Evolutionary conservation across 345 rosid genomes (phyloP).

Genomic region (Geranium brycei): DNA sequence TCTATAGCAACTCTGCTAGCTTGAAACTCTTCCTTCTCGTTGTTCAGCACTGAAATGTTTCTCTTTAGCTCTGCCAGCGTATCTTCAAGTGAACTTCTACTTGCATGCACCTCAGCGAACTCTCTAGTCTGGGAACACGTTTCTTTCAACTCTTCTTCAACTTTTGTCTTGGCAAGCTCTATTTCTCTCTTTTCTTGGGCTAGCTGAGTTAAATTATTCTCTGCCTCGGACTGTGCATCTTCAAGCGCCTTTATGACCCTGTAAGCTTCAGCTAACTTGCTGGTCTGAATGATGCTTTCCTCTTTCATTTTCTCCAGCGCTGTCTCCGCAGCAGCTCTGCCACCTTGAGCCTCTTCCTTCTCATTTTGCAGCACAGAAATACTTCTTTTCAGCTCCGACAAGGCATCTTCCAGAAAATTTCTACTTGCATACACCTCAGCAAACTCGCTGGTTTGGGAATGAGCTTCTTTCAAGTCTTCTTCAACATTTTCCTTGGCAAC

Average conservation of each 20-base stretch:
- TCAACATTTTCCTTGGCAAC: conserved; percentile 2
- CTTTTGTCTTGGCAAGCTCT: conserved; percentile 32
- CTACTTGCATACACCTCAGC: too few relatives aligned
- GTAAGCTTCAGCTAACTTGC: too few relatives aligned
- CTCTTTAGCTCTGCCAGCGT: conserved; percentile 45
- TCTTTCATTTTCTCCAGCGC: too few relatives aligned
- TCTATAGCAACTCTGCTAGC: conserved; percentile 33
- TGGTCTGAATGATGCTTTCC: too few relatives aligned
- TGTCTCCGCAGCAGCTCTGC: too few relatives aligned
- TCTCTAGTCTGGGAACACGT: conserved; percentile 33
- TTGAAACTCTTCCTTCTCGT: conserved; percentile 65
- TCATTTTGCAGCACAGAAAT: too few relatives aligned
- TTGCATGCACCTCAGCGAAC: conserved; percentile 35
- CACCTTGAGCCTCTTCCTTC: too few relatives aligned
- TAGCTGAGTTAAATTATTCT: conserved; percentile 32
- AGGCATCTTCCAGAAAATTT: too few relatives aligned
- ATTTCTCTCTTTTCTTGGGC: conserved; percentile 40
- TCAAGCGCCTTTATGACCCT: conserved; percentile 31
- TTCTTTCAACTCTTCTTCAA: conserved; percentile 51
- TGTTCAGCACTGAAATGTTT: conserved; percentile 34
- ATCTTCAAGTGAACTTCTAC: conserved; percentile 51
- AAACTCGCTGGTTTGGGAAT: conserved; percentile 1
- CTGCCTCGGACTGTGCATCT: conserved; percentile 40
- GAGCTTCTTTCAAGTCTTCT: conserved; percentile 21
- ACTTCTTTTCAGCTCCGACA: too few relatives aligned